Percentiles rank a stretch among this genome's conserved stretches.
Evolutionary conservation across 2,329 filamentous ascomycete genomes (phyloP).

Genomic region (Lecanoromycetidae sp.): DNA sequence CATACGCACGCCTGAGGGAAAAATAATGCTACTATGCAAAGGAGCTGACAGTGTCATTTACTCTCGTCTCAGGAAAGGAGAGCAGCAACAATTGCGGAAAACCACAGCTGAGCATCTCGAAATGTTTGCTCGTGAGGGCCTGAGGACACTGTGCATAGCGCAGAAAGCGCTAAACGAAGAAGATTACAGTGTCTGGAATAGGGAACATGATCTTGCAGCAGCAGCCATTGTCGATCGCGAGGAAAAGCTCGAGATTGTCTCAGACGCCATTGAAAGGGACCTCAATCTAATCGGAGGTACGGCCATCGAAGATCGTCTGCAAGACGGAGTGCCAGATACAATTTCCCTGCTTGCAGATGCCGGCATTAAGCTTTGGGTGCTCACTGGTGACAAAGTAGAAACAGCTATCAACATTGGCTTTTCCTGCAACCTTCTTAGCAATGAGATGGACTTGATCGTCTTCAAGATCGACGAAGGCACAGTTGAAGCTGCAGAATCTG

Average conservation of each 20-base stretch:
- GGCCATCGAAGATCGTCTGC: constrained; percentile 90
- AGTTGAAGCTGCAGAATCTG: constrained; percentile 49
- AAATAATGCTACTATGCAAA: constrained; percentile 89
- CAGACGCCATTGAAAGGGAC: constrained; percentile 83
- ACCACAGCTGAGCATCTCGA: constrained; percentile 88
- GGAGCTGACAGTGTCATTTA: constrained; percentile 97
- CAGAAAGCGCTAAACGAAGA: constrained; percentile 67
- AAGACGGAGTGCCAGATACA: constrained; percentile 92
- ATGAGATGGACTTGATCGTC: constrained; percentile 93
- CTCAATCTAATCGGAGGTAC: constrained; percentile 82
- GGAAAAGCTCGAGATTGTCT: constrained; percentile 80
- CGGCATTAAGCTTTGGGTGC: constrained; percentile 96
- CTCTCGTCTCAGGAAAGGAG: constrained; percentile 69
- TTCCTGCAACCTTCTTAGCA: constrained; percentile 93
- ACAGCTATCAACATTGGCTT: constrained; percentile 99
- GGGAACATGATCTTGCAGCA: constrained; percentile 76
- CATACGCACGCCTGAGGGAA: constrained; percentile 81
- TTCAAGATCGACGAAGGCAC: constrained; percentile 73
- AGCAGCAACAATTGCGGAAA: constrained; percentile 72
- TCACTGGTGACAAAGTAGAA: constrained; percentile 97
- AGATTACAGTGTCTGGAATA: constrained; percentile 75
- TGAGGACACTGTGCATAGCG: constrained; percentile 89
- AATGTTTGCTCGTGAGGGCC: constrained; percentile 89
- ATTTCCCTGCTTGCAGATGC: constrained; percentile 83
- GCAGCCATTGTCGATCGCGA: constrained; percentile 75